These are phyloP conservation scores for Alnus rubra DNA, from an alignment of 306 rosid genomes.

Conservation along the genomic window DNA sequence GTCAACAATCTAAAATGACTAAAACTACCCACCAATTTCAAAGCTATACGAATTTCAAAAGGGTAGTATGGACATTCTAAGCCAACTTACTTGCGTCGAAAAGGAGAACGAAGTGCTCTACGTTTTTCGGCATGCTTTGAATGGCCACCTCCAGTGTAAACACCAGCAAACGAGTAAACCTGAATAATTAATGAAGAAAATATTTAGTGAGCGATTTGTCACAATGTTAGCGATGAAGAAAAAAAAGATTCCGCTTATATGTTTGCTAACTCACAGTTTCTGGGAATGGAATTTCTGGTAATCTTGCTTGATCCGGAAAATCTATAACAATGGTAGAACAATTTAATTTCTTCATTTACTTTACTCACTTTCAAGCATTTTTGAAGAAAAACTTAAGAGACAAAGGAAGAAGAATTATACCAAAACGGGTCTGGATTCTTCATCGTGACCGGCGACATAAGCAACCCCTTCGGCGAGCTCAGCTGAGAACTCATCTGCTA, in stretches of 20 bases:
- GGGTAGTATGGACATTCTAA: constrained; percentile 12
- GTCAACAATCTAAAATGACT: background rate
- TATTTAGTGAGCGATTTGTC: background rate
- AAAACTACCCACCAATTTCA: background rate
- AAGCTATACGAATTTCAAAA: background rate
- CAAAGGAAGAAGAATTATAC: constrained; percentile 34
- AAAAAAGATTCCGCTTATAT: background rate
- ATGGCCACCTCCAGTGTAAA: constrained; percentile 94
- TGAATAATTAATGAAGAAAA: constrained; percentile 20
- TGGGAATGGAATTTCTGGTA: constrained; percentile 89
- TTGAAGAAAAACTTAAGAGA: background rate
- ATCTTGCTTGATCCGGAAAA: constrained; percentile 92
- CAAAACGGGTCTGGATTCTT: constrained; percentile 86
- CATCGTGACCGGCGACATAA: constrained; percentile 88
- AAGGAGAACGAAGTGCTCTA: constrained; percentile 75
- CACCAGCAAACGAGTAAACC: constrained; percentile 84
- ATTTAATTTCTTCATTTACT: background rate
- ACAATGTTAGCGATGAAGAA: background rate
- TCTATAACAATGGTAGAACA: constrained; percentile 37
- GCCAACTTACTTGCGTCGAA: constrained; percentile 86
- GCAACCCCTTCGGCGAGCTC: constrained; percentile 95
- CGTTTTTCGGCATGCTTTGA: constrained; percentile 82
- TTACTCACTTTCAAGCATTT: background rate
- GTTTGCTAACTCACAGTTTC: constrained; percentile 68
- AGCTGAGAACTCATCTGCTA: constrained; percentile 96